Percentiles rank a stretch among this genome's conserved stretches.
phyloP scores from a whole-genome alignment of 2,329 filamentous ascomycete species.

The Dactylellina cionopaga region DNA sequence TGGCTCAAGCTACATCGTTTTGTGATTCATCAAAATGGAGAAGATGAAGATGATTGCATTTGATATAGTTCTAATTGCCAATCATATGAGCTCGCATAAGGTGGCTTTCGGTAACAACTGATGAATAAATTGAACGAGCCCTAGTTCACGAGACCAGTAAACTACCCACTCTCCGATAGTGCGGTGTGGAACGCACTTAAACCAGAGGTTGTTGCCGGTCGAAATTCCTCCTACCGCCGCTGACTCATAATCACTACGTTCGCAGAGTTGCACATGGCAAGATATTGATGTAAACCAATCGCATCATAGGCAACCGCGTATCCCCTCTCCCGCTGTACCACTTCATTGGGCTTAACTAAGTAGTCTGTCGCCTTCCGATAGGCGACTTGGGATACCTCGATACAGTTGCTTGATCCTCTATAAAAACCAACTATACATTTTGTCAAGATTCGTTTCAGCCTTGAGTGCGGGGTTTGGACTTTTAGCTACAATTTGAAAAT shows the following conservation, averaged over 20 bases:
- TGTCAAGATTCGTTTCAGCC: background rate
- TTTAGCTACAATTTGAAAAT: background rate
- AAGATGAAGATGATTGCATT: too few relatives aligned
- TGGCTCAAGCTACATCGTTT: too few relatives aligned
- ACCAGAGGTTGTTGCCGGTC: background rate
- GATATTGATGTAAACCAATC: background rate
- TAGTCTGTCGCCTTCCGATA: background rate
- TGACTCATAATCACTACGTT: background rate
- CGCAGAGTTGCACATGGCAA: background rate
- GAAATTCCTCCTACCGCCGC: background rate
- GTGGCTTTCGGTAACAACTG: too few relatives aligned
- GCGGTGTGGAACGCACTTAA: background rate
- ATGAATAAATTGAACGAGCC: too few relatives aligned
- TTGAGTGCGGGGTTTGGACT: background rate
- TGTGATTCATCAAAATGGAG: too few relatives aligned
- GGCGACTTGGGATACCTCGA: background rate
- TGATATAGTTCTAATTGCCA: too few relatives aligned
- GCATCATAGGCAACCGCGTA: background rate
- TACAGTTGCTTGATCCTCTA: background rate
- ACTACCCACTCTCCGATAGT: background rate
- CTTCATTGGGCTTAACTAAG: background rate
- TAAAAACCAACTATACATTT: background rate
- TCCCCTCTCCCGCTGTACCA: background rate
- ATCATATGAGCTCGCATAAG: too few relatives aligned
- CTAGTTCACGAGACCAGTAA: background rate